Percentiles rank a stretch among this genome's conserved stretches.
These are phyloP conservation scores for Lentinula edodes DNA, from an alignment of 768 basidiomycete genomes.

Conservation along the genomic window DNA sequence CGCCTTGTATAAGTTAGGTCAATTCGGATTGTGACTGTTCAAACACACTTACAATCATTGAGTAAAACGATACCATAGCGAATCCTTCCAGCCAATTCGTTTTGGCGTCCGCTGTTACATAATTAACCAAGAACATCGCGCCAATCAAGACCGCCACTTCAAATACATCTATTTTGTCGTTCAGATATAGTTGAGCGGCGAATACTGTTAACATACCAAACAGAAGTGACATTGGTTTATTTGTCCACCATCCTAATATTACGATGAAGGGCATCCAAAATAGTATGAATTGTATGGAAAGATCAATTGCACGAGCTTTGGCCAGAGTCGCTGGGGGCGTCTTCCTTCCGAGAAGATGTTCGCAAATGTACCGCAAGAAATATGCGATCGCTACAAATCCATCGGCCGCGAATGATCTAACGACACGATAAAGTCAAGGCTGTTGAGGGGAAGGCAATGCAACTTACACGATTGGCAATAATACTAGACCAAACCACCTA, in stretches of 20 bases:
- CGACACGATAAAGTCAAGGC: background rate
- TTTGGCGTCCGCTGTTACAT: slow-evolving; percentile 72
- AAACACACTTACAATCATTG: slow-evolving; percentile 44
- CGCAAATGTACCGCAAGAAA: slow-evolving; percentile 41
- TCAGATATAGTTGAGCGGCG: background rate
- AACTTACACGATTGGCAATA: slow-evolving; percentile 52
- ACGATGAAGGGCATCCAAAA: slow-evolving; percentile 78
- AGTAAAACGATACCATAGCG: slow-evolving; percentile 61
- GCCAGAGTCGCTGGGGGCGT: slow-evolving; percentile 54
- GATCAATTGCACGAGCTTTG: slow-evolving; percentile 65
- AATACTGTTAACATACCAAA: slow-evolving; percentile 44
- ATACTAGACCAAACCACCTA: slow-evolving; percentile 70
- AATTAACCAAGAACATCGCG: slow-evolving; percentile 73
- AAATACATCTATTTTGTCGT: slow-evolving; percentile 48
- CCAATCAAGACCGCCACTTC: slow-evolving; percentile 62
- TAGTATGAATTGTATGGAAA: slow-evolving; percentile 72
- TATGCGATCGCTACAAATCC: slow-evolving; percentile 55
- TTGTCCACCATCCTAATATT: slow-evolving; percentile 62
- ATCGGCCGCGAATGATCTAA: slow-evolving; percentile 61
- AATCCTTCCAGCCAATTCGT: slow-evolving; percentile 77
- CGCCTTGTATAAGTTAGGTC: background rate
- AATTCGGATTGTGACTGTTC: background rate
- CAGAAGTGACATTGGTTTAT: slow-evolving; percentile 54
- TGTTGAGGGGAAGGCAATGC: background rate
- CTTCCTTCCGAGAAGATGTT: slow-evolving; percentile 32